phyloP scores from a whole-genome alignment of 2,329 filamentous ascomycete genomes.

The Alternaria conjuncta region DNA sequence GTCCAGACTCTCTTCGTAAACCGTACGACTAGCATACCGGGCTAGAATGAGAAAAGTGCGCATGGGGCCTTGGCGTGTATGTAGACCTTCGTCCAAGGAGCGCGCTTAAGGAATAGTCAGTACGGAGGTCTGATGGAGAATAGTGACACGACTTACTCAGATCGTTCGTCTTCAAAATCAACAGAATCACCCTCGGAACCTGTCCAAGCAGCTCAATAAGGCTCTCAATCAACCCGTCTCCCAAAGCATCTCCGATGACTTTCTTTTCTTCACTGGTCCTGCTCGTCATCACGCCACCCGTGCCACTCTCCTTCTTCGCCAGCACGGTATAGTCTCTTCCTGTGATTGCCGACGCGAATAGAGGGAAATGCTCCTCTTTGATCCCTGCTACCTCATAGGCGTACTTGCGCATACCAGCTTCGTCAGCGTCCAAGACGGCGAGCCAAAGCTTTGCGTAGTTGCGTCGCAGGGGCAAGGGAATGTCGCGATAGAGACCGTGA shows the following conservation, averaged over 20 bases:
- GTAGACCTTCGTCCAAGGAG: constrained; percentile 87
- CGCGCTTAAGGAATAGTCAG: constrained; percentile 60
- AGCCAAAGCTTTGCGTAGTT: constrained; percentile 98
- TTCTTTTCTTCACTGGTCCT: constrained; percentile 81
- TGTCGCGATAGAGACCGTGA: constrained; percentile 94
- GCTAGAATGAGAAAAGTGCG: constrained; percentile 70
- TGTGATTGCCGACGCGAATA: constrained; percentile 96
- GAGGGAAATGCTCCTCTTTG: constrained; percentile 85
- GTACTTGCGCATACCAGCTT: constrained; percentile 84
- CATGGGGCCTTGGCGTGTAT: constrained; percentile 70
- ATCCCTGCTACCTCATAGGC: constrained; percentile 89
- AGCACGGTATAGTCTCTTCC: constrained; percentile 87
- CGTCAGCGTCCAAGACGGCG: constrained; percentile 89
- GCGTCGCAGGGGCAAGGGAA: constrained; percentile 76
- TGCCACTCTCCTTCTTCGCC: constrained; percentile 53
- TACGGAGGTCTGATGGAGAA: neutral
- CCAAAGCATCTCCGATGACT: constrained; percentile 80
- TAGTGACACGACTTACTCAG: constrained; percentile 64
- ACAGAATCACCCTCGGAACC: constrained; percentile 87
- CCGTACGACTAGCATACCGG: constrained; percentile 66
- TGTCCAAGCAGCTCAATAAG: constrained; percentile 86
- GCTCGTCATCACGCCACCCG: constrained; percentile 55
- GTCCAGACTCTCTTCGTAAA: constrained; percentile 68
- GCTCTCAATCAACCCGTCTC: constrained; percentile 86
- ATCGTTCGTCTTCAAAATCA: constrained; percentile 98